A percentile compares a stretch with the other conserved stretches of the same genome.
Evolutionary conservation across 108 stramenopile species (phyloP).

Genomic region (Parietichytrium sp.): DNA sequence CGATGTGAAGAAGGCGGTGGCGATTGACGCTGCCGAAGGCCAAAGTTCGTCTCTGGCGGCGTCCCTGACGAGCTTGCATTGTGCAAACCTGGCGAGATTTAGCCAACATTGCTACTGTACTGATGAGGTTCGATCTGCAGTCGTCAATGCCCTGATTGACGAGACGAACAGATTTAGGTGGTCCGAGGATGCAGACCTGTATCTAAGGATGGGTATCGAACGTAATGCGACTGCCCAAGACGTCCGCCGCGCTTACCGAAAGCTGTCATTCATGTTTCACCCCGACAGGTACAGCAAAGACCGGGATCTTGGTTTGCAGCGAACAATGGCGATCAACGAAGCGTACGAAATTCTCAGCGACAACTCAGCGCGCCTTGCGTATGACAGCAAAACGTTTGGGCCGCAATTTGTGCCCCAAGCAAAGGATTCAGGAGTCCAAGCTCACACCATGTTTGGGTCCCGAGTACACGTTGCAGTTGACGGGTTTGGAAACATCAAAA

Average conservation of each 20-base stretch:
- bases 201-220: background rate
- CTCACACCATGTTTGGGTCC: too few species aligned
- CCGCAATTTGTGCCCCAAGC: background rate
- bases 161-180: constrained; percentile 1
- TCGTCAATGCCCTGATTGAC: background rate
- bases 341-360: constrained; percentile 15
- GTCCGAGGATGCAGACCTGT: background rate
- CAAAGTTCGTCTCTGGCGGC: background rate
- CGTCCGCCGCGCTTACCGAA: constrained; percentile 19
- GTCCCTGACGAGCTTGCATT: background rate
- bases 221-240: background rate
- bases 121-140: background rate
- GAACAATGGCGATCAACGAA: background rate
- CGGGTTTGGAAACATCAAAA: too few species aligned
- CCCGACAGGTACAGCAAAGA: background rate
- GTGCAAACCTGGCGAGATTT: constrained; percentile 17
- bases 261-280: background rate
- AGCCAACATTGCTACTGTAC: background rate
- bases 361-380: background rate
- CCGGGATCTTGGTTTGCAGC: background rate
- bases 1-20: background rate
- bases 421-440: too few species aligned
- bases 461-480: too few species aligned
- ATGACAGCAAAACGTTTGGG: background rate
- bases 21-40: background rate